Conservation (phyloP, 306 rosid species). For the Quercus aquifolioides region DNA sequence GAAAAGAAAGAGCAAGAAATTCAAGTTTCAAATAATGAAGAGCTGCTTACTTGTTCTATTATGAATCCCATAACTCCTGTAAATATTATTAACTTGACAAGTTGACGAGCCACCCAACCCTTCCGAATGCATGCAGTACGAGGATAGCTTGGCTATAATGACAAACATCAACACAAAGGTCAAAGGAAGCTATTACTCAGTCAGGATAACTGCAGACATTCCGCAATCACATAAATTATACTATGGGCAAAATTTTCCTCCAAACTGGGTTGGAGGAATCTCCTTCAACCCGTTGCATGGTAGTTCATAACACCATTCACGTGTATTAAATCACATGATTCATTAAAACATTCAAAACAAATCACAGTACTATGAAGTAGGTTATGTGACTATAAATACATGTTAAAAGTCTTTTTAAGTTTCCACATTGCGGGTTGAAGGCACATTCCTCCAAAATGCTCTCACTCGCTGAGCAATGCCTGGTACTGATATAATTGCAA, state of each 20-base stretch:
- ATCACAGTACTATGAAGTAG: too few relatives aligned
- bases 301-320: too few relatives aligned
- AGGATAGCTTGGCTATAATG: constrained; percentile 80
- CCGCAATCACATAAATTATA: neutral
- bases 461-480: too few relatives aligned
- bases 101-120: constrained; percentile 87
- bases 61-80: constrained; percentile 99
- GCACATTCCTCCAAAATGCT: too few relatives aligned
- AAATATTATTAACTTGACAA: constrained; percentile 79
- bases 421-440: too few relatives aligned
- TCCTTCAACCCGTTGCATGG: too few relatives aligned
- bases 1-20: constrained; percentile 14
- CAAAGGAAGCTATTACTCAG: neutral
- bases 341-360: too few relatives aligned
- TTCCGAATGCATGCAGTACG: constrained; percentile 72
- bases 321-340: too few relatives aligned
- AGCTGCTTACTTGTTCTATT: constrained; percentile 74
- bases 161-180: constrained; percentile 17
- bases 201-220: neutral
- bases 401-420: too few relatives aligned
- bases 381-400: too few relatives aligned
- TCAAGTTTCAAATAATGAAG: constrained; percentile 2
- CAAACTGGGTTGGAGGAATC: too few relatives aligned
- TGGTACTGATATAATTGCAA: neutral
- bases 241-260: too few relatives aligned